A percentile compares a stretch with the other conserved stretches of the same genome.
Conservation (phyloP, 73 alveolate species). For the Paramecium bursaria region DNA sequence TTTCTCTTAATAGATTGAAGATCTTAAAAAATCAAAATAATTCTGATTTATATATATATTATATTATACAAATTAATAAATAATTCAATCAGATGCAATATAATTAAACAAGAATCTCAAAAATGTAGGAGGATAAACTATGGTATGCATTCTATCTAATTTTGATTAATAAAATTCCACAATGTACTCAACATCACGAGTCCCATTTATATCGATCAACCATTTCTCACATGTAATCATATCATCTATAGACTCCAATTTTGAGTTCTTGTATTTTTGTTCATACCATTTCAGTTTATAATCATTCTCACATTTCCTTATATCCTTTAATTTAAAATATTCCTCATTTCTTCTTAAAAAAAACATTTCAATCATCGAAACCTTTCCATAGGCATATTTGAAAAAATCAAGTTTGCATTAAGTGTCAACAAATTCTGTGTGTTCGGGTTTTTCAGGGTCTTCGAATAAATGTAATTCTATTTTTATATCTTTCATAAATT, state of each 20-base stretch:
- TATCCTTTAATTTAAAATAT: conserved; percentile 33
- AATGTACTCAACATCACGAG: conserved; percentile 19
- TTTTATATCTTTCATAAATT: conserved; percentile 5
- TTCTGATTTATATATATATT: conserved; percentile 26
- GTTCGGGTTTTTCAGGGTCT: conserved; percentile 35
- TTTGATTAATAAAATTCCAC: conserved; percentile 38
- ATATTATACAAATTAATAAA: not conserved
- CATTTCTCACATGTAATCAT: conserved; percentile 39
- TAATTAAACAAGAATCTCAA: conserved; percentile 19
- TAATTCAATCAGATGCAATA: not conserved
- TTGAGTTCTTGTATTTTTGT: not conserved
- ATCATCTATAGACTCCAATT: not conserved
- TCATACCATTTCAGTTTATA: conserved; percentile 7
- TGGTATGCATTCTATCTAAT: conserved; percentile 15
- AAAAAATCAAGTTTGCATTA: conserved; percentile 21
- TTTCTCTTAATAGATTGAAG: conserved; percentile 17
- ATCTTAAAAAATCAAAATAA: conserved; percentile 30
- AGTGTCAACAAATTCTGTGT: conserved; percentile 11
- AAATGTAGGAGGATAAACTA: conserved; percentile 29
- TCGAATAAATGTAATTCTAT: conserved; percentile 32
- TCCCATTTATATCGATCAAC: conserved; percentile 43
- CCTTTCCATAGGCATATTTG: conserved; percentile 6
- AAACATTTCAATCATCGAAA: conserved; percentile 15
- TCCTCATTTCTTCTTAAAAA: conserved; percentile 28
- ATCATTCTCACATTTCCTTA: conserved; percentile 18